Conservation (phyloP, 2,329 filamentous ascomycete species). For the Venturia nashicola region DNA sequence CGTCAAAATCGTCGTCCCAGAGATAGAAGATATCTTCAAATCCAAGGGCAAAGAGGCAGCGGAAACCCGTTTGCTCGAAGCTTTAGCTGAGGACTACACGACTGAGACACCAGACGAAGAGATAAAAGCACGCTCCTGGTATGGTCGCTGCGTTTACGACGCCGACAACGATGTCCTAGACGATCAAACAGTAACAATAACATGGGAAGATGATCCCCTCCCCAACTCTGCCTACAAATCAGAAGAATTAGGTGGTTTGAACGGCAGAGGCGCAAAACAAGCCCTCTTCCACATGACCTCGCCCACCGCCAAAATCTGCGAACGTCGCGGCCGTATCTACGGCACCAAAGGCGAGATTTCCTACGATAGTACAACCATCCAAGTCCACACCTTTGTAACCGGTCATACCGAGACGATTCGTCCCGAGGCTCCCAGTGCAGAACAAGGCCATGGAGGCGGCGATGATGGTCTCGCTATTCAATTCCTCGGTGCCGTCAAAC, state of each 20-base stretch:
- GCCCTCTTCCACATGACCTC: slow-evolving; percentile 92
- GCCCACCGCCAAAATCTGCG: slow-evolving; percentile 74
- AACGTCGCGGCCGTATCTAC: slow-evolving; percentile 75
- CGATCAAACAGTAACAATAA: slow-evolving; percentile 79
- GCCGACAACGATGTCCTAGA: slow-evolving; percentile 88
- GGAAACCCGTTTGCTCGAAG: slow-evolving; percentile 34
- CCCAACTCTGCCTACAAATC: slow-evolving; percentile 11
- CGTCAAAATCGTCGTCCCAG: slow-evolving; percentile 76
- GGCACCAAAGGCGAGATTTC: slow-evolving; percentile 76
- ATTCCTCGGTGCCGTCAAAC: slow-evolving; percentile 71
- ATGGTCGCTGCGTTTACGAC: slow-evolving; percentile 91
- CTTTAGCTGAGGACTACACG: slow-evolving; percentile 43
- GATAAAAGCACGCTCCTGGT: slow-evolving; percentile 52
- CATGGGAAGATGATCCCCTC: slow-evolving; percentile 63
- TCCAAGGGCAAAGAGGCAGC: slow-evolving; percentile 36
- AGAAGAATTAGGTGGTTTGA: not conserved
- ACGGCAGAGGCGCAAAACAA: slow-evolving; percentile 53
- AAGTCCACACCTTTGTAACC: slow-evolving; percentile 58
- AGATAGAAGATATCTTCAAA: slow-evolving; percentile 66
- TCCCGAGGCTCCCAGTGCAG: slow-evolving; percentile 48
- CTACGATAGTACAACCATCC: slow-evolving; percentile 70
- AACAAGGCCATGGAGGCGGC: slow-evolving; percentile 71
- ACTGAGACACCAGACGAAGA: slow-evolving; percentile 38
- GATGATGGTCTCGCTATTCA: slow-evolving; percentile 69
- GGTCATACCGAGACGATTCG: slow-evolving; percentile 42